These are phyloP conservation scores for Atalantia buxifolia DNA, from an alignment of 345 rosid species.

Conservation along the genomic window DNA sequence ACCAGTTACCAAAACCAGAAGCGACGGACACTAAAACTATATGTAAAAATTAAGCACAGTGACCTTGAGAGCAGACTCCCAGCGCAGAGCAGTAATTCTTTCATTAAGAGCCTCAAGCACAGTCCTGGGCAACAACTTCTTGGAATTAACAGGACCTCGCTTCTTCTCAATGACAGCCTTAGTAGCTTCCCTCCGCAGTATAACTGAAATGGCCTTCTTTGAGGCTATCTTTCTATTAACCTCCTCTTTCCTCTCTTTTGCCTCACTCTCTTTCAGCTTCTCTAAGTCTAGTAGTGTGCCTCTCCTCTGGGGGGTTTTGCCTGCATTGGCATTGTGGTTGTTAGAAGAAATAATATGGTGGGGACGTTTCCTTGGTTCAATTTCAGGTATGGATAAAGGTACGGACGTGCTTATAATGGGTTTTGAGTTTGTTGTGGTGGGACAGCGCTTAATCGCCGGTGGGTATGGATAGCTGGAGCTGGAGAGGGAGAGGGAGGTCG, in stretches of 20 bases:
- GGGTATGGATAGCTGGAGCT: slow-evolving; percentile 25
- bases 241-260: slow-evolving; percentile 48
- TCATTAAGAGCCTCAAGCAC: slow-evolving; percentile 91
- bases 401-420: slow-evolving; percentile 5
- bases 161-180: slow-evolving; percentile 79
- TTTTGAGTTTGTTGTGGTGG: neutral
- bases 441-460: slow-evolving; percentile 25
- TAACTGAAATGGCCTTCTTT: slow-evolving; percentile 70
- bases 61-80: slow-evolving; percentile 93
- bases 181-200: slow-evolving; percentile 78
- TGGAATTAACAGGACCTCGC: slow-evolving; percentile 59
- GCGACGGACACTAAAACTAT: too few species aligned
- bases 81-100: slow-evolving; percentile 73
- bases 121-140: slow-evolving; percentile 70
- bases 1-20: neutral
- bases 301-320: slow-evolving; percentile 25
- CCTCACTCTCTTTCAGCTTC: slow-evolving; percentile 44
- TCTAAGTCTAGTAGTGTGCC: slow-evolving; percentile 28
- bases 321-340: neutral
- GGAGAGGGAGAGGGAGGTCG: slow-evolving; percentile 30
- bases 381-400: slow-evolving; percentile 16
- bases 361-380: neutral
- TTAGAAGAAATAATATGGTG: neutral
- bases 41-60: neutral
- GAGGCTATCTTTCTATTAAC: slow-evolving; percentile 69